Base-by-base conservation (phyloP, 805 yeast species). In the Geotrichum ghanense region DNA sequence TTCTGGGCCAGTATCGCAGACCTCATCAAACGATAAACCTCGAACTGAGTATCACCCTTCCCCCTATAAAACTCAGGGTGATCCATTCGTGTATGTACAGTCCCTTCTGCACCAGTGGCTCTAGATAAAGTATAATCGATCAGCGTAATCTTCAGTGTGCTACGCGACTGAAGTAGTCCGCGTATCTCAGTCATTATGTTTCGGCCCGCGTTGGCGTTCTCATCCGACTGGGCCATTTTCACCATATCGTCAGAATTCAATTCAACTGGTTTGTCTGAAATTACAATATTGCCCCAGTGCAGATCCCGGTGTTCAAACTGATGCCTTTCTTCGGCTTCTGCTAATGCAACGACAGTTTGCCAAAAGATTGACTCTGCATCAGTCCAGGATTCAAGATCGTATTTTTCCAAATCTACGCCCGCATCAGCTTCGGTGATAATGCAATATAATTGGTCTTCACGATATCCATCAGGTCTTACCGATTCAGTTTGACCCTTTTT, bases 231-330 rank as follows among this genome's bases (percentile, higher is more conserved):
- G 19, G 16, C 16, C 14, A 9, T 25, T 9, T 25, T 9, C 9
- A 31, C 6, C 10, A 54, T 47, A 10, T 48, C 47, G 22, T 51
- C 43, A 10, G 51, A 31, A 44, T 45, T 22, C 22, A 50, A 17
- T 37, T 45, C 21, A 9, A 20, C 41, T 7, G 16, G 19, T 19
- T 31, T 31, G 16, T 31, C 37, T 5, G 37, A 31, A 17, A 82
- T 64, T 14, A 79, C 63, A 45, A 82, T 66, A 55, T 82, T 82
- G 10, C 81, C 80, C 72, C 82, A 70, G 51, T 79, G 82, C 49
- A 83, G 61, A 59, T 82, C 85, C 42, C 90, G 68, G 55, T 83
- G 90, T 60, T 82, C 89, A 61, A 81, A 81, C 51, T 72, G 67
- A 49, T 66, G 64, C 31, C 63, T 56, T 12, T 64, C 59, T 59